Evolutionary conservation across 1,139 yeast species (phyloP).

Genomic region (Taiozyma sp.): DNA sequence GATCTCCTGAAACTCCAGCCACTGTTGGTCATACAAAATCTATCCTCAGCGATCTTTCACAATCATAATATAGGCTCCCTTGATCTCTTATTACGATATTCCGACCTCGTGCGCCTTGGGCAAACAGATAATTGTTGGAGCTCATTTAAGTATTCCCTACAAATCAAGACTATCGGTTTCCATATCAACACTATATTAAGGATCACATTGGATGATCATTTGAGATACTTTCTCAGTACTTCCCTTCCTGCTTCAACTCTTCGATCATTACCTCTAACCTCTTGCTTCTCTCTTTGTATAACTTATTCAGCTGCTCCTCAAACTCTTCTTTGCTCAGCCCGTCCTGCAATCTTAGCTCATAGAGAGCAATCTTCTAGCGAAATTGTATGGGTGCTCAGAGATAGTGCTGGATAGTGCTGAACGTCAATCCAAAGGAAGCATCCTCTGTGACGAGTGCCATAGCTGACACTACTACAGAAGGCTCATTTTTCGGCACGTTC

Average conservation of each 20-base stretch:
- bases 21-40: too few relatives aligned
- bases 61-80: too few relatives aligned
- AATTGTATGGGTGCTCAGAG: conserved; percentile 28
- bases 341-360: conserved; percentile 35
- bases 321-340: conserved; percentile 34
- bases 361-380: conserved; percentile 30
- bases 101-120: too few relatives aligned
- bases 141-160: too few relatives aligned
- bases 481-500: conserved; percentile 37
- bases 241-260: not conserved
- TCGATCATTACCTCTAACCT: not conserved
- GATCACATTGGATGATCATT: not conserved
- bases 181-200: too few relatives aligned
- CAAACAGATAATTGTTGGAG: too few relatives aligned
- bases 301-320: conserved; percentile 19
- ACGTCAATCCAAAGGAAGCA: conserved; percentile 1
- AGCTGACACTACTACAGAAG: conserved; percentile 34
- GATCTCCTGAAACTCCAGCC: not conserved
- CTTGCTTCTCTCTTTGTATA: not conserved
- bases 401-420: conserved; percentile 1
- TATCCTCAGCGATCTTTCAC: too few relatives aligned
- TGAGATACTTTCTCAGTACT: not conserved
- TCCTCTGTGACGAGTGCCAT: conserved; percentile 37
- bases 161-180: too few relatives aligned
- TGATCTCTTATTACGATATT: too few relatives aligned